Conservation (phyloP, 805 yeast species). For the Cyberlindnera xishuangbannaensis region DNA sequence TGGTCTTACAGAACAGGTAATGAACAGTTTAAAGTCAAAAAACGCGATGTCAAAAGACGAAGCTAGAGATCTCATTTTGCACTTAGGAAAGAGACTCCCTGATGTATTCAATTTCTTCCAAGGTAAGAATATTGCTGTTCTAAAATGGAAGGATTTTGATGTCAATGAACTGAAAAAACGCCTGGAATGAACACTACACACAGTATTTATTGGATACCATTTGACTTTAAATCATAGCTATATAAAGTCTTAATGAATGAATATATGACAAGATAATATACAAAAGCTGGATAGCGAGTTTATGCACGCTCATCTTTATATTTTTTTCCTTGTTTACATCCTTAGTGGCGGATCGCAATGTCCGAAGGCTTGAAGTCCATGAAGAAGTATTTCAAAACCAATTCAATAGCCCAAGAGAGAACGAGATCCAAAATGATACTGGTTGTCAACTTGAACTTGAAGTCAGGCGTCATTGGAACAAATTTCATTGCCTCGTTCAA, state of each 20-base stretch:
- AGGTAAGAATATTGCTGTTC: slow-evolving; percentile 13
- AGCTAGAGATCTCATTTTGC: slow-evolving; percentile 16
- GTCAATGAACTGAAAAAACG: slow-evolving; percentile 12
- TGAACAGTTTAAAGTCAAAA: slow-evolving; percentile 15
- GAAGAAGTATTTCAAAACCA: slow-evolving; percentile 74
- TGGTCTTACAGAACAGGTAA: slow-evolving; percentile 15
- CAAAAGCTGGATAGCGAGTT: background rate
- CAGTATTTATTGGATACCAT: no score
- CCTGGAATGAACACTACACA: background rate
- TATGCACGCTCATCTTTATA: background rate
- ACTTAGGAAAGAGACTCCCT: slow-evolving; percentile 17
- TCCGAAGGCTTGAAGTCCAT: slow-evolving; percentile 92
- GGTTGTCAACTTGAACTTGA: slow-evolving; percentile 72
- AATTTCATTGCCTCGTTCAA: slow-evolving; percentile 86
- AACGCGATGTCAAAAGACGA: slow-evolving; percentile 18
- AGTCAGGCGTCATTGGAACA: slow-evolving; percentile 72
- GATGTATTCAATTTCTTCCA: slow-evolving; percentile 13
- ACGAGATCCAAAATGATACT: slow-evolving; percentile 72
- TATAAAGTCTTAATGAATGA: no score
- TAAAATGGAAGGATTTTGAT: slow-evolving; percentile 24
- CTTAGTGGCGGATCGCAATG: slow-evolving; percentile 49
- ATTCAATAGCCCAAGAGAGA: slow-evolving; percentile 72
- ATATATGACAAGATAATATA: no score
- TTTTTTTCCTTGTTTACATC: slow-evolving; percentile 2
- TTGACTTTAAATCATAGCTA: no score